Evolutionary conservation across 2,329 filamentous ascomycete genomes (phyloP).

Genomic region (Ceratocystis cacaofunesta): DNA sequence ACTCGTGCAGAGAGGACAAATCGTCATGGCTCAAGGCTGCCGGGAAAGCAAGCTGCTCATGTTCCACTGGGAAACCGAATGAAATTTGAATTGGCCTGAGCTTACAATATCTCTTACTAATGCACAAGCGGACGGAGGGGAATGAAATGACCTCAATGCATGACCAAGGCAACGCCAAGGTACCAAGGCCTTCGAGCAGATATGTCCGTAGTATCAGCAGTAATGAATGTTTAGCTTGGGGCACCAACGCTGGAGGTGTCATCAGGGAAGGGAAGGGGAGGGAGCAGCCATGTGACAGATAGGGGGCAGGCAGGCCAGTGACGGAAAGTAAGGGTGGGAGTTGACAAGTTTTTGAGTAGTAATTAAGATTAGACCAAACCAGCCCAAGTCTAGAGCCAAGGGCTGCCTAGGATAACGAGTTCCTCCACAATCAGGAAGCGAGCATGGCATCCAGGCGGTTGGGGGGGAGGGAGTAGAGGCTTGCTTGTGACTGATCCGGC

Average conservation of each 20-base stretch:
- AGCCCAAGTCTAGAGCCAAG: background rate
- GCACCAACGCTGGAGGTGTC: background rate
- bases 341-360: background rate
- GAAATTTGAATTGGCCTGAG: no score
- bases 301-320: background rate
- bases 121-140: no score
- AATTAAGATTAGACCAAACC: background rate
- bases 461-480: background rate
- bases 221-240: background rate
- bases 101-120: no score
- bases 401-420: background rate
- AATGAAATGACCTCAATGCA: no score
- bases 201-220: background rate
- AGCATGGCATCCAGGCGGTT: background rate
- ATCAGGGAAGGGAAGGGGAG: background rate
- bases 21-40: background rate
- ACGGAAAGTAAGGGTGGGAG: background rate
- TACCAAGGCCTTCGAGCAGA: no score
- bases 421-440: background rate
- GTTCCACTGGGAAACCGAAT: background rate
- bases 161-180: no score
- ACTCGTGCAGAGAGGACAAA: background rate
- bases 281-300: background rate
- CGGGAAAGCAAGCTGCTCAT: background rate
- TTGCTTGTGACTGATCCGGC: background rate